Evolutionary conservation across 2,329 filamentous ascomycete genomes (phyloP).

Genomic region (Penicillium janthinellum): DNA sequence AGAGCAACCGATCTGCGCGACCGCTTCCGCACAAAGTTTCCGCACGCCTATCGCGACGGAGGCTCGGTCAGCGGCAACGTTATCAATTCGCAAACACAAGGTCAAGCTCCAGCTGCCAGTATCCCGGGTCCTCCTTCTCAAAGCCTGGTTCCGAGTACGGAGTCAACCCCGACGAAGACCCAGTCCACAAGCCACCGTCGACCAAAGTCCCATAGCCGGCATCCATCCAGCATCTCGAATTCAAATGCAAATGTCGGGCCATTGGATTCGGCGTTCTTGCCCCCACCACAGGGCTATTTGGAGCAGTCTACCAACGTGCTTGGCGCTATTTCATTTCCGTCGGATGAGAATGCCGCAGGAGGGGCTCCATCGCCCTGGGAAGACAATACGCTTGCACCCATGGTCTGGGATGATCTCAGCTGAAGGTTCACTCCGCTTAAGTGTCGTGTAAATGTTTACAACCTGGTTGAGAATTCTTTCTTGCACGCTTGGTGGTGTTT

Average conservation of each 20-base stretch:
- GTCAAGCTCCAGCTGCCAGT: slow-evolving; percentile 7
- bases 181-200: slow-evolving; percentile 11
- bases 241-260: slow-evolving; percentile 22
- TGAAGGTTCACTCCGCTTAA: background rate
- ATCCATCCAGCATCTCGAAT: slow-evolving; percentile 14
- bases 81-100: slow-evolving; percentile 19
- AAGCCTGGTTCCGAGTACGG: slow-evolving; percentile 12
- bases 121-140: slow-evolving; percentile 10
- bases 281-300: slow-evolving; percentile 33
- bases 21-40: slow-evolving; percentile 62
- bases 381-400: slow-evolving; percentile 44
- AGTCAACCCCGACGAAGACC: slow-evolving; percentile 15
- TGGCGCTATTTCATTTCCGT: slow-evolving; percentile 31
- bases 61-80: slow-evolving; percentile 42
- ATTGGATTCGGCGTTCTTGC: slow-evolving; percentile 36
- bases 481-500: background rate
- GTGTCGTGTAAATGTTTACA: background rate
- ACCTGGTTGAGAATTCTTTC: background rate
- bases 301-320: slow-evolving; percentile 26
- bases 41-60: slow-evolving; percentile 56
- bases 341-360: slow-evolving; percentile 34
- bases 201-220: slow-evolving; percentile 19
- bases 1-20: slow-evolving; percentile 63
- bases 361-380: slow-evolving; percentile 32
- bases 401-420: slow-evolving; percentile 44